These are phyloP conservation scores for Colletotrichum endophyticum DNA, from an alignment of 2,329 filamentous ascomycete genomes.

Conservation along the genomic window DNA sequence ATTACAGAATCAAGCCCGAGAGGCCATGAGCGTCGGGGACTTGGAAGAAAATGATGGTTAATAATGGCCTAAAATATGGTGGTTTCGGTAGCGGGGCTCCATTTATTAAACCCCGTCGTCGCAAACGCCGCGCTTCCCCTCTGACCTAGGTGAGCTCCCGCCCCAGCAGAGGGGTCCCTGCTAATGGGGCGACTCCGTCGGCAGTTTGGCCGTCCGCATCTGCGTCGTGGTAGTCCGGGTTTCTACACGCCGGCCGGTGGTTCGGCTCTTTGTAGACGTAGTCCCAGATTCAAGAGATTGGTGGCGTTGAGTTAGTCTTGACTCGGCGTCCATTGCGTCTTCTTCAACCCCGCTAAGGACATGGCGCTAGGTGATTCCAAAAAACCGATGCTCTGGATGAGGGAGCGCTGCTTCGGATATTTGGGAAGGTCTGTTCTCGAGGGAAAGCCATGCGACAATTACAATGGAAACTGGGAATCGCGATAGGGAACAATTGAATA, in stretches of 20 bases:
- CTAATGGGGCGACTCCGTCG: background rate
- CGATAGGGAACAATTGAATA: background rate
- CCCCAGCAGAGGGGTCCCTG: background rate
- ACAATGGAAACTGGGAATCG: background rate
- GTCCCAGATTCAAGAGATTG: background rate
- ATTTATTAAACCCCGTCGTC: background rate
- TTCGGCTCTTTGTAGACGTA: background rate
- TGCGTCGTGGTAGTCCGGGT: background rate
- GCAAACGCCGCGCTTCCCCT: background rate
- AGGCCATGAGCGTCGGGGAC: background rate
- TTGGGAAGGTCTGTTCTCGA: background rate
- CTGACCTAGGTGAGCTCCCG: background rate
- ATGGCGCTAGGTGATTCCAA: background rate
- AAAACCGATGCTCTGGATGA: background rate
- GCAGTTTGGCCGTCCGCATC: background rate
- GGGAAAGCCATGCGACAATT: background rate
- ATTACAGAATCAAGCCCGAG: background rate
- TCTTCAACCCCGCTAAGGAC: background rate
- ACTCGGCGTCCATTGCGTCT: background rate
- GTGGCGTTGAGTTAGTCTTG: background rate
- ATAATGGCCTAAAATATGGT: background rate
- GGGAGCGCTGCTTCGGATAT: background rate
- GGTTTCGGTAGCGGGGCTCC: constrained; percentile 15
- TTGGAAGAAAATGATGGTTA: background rate
- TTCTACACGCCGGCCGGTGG: background rate